Evolutionary conservation across 208 protist species (phyloP).

Genomic region (Herpetomonas tarakana): DNA sequence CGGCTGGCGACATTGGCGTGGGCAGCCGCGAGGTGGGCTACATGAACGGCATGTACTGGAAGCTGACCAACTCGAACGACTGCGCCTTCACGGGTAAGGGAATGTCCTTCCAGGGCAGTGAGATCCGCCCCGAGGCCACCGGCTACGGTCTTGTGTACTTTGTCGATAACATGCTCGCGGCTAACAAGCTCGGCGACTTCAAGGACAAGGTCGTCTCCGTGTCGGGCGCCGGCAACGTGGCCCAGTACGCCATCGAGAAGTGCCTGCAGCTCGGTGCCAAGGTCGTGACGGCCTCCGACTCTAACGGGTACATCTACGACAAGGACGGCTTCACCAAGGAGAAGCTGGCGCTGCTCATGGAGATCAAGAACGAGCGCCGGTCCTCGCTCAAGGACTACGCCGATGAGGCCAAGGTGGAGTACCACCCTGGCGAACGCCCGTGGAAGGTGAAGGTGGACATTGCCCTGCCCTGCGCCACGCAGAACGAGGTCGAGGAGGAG

Average conservation of each 20-base stretch:
- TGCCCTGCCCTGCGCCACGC: conserved; percentile 90
- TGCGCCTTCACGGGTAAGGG: conserved; percentile 93
- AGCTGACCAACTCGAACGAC: conserved; percentile 72
- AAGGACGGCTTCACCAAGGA: conserved; percentile 77
- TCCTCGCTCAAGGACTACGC: conserved; percentile 65
- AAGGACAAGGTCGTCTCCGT: conserved; percentile 73
- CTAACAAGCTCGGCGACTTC: conserved; percentile 37
- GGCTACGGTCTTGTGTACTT: conserved; percentile 94
- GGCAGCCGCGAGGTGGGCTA: conserved; percentile 90
- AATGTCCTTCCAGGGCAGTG: conserved; percentile 82
- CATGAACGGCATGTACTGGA: conserved; percentile 91
- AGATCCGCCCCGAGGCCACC: conserved; percentile 93
- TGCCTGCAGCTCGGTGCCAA: conserved; percentile 80
- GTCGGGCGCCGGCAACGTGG: conserved; percentile 93
- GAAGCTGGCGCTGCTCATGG: conserved; percentile 60
- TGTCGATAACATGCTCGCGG: conserved; percentile 67
- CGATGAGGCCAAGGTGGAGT: conserved; percentile 55
- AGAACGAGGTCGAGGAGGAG: conserved; percentile 91
- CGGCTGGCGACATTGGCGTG: conserved; percentile 95
- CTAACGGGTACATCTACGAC: conserved; percentile 75
- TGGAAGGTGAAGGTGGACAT: conserved; percentile 64
- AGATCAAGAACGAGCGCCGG: conserved; percentile 65
- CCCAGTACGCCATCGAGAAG: conserved; percentile 85
- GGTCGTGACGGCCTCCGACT: conserved; percentile 85
- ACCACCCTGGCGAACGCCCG: conserved; percentile 65